Evolutionary conservation across 2,329 filamentous ascomycete genomes (phyloP), one percentile per base, ranked within the genome.

Genomic region (Zarea fungicola): DNA sequence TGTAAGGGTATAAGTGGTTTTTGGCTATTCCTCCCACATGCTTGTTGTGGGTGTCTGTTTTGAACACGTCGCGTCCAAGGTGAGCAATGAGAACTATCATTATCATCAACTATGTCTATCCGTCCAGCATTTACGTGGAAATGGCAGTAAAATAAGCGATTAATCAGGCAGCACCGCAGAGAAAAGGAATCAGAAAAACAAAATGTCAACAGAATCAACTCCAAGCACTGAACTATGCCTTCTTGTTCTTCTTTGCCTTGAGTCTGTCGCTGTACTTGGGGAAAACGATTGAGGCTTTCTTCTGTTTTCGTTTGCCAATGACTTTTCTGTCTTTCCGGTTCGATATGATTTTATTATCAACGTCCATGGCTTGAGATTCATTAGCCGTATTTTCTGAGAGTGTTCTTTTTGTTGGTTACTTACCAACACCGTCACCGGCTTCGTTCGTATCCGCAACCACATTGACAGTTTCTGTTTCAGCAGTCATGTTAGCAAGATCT

Each of bases 201-300:
- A 34, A 41, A 32, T 49, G 26, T 28, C 26, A 28, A 4, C 22
- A 34, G 6, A 31, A 42, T 5, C 28, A 49, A 37, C 23, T 36
- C 46, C 39, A 29, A 19, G 14, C 6, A 18, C 23, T 21, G 3
- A 23, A 25, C 37, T 31, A 49, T 14, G 49, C 43, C 34, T 44
- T 48, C 42, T 50, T 47, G 59, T 67, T 71, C 65, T 72, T 75
- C 60, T 70, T 73, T 55, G 66, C 66, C 47, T 66, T 69, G 55
- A 71, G 64, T 54, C 72, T 72, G 50, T 80, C 75, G 53, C 74
- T 74, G 60, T 77, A 81, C 59, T 75, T 81, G 46, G 73, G 72
- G 54, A 84, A 85, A 19, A 81, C 78, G 52, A 84, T 83, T 52
- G 72, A 72, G 34, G 73, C 70, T 56, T 75, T 78, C 64, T 76